These are phyloP conservation scores for Sugiyamaella xylanicola DNA, from an alignment of 1,139 yeast genomes.

Conservation along the genomic window DNA sequence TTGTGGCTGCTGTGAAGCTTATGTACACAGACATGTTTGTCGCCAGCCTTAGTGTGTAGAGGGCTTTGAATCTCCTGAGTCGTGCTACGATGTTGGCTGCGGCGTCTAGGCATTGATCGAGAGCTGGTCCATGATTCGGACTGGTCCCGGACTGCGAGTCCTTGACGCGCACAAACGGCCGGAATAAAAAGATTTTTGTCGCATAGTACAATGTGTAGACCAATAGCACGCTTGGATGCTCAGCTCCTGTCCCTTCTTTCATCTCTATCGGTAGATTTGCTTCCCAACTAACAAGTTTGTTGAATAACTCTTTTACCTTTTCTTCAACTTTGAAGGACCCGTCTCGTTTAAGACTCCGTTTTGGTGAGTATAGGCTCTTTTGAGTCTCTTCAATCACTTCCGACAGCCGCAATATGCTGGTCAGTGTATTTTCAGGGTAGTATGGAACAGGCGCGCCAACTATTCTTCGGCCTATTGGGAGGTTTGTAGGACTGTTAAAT, in stretches of 20 bases:
- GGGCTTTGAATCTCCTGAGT: conserved; percentile 23
- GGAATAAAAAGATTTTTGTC: conserved; percentile 29
- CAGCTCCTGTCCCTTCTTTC: conserved; percentile 21
- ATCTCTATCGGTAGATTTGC: conserved; percentile 29
- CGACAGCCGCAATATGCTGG: conserved; percentile 24
- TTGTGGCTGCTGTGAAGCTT: conserved; percentile 34
- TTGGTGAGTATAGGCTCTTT: conserved; percentile 23
- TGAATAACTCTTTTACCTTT: conserved; percentile 18
- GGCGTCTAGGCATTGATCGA: conserved; percentile 21
- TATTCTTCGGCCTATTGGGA: conserved; percentile 20
- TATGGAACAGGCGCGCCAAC: conserved; percentile 21
- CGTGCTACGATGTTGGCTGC: conserved; percentile 21
- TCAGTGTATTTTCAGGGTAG: conserved; percentile 26
- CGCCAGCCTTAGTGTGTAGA: conserved; percentile 31
- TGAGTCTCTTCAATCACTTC: conserved; percentile 26
- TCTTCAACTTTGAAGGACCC: conserved; percentile 16
- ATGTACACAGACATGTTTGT: conserved; percentile 33
- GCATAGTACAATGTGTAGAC: conserved; percentile 32
- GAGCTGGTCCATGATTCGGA: conserved; percentile 16
- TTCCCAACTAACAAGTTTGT: conserved; percentile 31
- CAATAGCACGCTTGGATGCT: conserved; percentile 29
- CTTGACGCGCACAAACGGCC: conserved; percentile 29
- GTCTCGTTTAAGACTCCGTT: conserved; percentile 19
- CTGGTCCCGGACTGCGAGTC: conserved; percentile 8
- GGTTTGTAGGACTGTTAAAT: conserved; percentile 15